Evolutionary conservation across 1,284 basidiomycete genomes (phyloP), one percentile per base, ranked within the genome.

Genomic region (Pseudozyma tsukubaensis): DNA sequence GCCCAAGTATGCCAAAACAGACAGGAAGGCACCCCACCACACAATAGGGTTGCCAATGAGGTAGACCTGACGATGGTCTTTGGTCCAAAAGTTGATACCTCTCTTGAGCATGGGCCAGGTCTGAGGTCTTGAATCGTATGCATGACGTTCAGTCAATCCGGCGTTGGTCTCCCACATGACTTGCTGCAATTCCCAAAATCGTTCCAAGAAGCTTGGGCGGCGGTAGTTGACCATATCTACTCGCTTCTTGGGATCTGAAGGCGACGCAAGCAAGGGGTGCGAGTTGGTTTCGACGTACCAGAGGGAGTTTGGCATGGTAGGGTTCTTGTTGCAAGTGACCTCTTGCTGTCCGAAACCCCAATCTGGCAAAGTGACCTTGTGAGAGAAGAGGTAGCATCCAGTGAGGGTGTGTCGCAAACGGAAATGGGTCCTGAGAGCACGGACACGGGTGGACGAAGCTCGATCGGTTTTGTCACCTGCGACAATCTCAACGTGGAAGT

Each of bases 81-180:
- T 94, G 44, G 96, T 94, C 97, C 97, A 99, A 86, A 98, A 99
- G 86, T 86, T 86, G 83, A 99, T 99, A 40, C 97, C 97, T 68
- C 96, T 91, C 51, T 89, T 89, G 47, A 98, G 89, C 59, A 89
- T 87, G 10, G 96, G 95, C 97, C 97, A 99, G 0, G 89, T 88
- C 61, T 89, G 87, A 2, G 96, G 97, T 13, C 96, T 88, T 34
- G 96, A 98, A 84, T 98, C 96, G 82, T 92, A 99, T 0, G 91
- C 91, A 81, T 99, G 97, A 19, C 94, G 90, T 78, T 97, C 94
- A 0, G 96, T 98, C 65, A 99, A 86, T 0, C 94, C 95, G 21
- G 93, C 92, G 80, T 99, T 99, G 21, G 95, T 98, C n/a, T 89
- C 90, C 94, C 94, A 98, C 96, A 99, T 99, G 64, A 96, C 94